These are phyloP conservation scores for Pseudocercospora fijiensis DNA, from an alignment of 2,329 filamentous ascomycete species.

Conservation along the genomic window DNA sequence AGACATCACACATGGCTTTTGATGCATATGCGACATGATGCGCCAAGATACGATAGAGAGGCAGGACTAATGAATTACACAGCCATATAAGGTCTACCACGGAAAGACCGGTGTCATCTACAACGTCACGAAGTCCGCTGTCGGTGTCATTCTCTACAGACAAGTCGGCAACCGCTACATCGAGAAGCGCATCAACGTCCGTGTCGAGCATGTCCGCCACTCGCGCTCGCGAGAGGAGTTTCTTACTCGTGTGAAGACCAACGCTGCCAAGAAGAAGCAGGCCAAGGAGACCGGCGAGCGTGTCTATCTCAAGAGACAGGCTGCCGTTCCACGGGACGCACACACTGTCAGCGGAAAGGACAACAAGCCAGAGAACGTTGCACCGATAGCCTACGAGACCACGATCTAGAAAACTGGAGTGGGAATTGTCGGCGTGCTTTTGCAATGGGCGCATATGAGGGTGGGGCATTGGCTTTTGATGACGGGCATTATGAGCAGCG, in stretches of 20 bases:
- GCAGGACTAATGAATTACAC: slow-evolving; percentile 16
- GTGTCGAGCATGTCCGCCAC: slow-evolving; percentile 92
- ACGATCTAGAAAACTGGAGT: slow-evolving; percentile 69
- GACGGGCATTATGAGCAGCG: slow-evolving; percentile 20
- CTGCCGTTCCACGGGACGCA: slow-evolving; percentile 74
- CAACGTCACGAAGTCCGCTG: slow-evolving; percentile 98
- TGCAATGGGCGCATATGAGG: slow-evolving; percentile 26
- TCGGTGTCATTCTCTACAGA: slow-evolving; percentile 99
- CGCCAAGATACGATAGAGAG: background rate
- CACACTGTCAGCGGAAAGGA: slow-evolving; percentile 76
- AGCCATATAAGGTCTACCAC: slow-evolving; percentile 98
- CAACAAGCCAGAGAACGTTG: slow-evolving; percentile 86
- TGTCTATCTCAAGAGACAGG: slow-evolving; percentile 90
- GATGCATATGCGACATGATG: slow-evolving; percentile 4
- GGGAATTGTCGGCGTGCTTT: slow-evolving; percentile 24
- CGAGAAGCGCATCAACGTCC: slow-evolving; percentile 99
- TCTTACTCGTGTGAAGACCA: slow-evolving; percentile 92
- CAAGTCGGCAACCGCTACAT: slow-evolving; percentile 99
- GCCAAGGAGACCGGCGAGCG: slow-evolving; percentile 85
- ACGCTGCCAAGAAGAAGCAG: slow-evolving; percentile 88
- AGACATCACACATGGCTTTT: background rate
- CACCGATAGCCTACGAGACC: slow-evolving; percentile 94
- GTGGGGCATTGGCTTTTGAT: slow-evolving; percentile 23
- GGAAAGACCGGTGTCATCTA: slow-evolving; percentile 72
- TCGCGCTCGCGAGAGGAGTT: slow-evolving; percentile 97